Conservation (phyloP, 176 grass and related monocot species). For the Oryza glumipatula region DNA sequence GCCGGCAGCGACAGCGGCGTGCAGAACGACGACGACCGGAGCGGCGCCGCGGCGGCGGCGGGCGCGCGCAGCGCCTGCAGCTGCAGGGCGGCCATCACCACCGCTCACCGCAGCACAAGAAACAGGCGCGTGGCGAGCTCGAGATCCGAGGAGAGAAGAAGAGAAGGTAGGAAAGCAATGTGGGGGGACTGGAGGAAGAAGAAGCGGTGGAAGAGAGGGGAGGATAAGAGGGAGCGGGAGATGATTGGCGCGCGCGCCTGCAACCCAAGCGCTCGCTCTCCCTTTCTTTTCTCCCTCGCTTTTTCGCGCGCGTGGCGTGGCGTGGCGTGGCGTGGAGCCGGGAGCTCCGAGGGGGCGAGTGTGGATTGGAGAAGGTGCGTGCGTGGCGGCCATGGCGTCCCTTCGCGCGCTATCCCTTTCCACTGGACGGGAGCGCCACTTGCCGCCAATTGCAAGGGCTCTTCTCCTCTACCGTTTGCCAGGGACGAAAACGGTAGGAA, state of each 20-base stretch:
- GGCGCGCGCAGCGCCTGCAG: constrained; percentile 42
- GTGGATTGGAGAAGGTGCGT: constrained; percentile 9
- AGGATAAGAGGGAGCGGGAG: constrained; percentile 48
- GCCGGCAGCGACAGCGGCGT: constrained; percentile 42
- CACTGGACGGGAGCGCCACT: background rate
- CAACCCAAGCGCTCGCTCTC: background rate
- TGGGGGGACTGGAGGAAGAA: background rate
- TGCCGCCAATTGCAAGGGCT: constrained; percentile 1
- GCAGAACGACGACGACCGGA: constrained; percentile 49
- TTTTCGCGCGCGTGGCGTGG: background rate
- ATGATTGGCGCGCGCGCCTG: constrained; percentile 18
- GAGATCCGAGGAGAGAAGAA: background rate
- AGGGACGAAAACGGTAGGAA: no score
- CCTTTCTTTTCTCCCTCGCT: background rate
- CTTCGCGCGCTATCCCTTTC: constrained; percentile 69
- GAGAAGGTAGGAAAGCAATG: background rate
- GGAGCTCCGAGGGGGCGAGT: background rate
- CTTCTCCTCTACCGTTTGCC: no score
- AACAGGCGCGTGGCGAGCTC: background rate
- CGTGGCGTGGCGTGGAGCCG: background rate
- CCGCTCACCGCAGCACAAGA: constrained; percentile 4
- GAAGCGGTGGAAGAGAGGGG: background rate
- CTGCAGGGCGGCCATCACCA: constrained; percentile 55
- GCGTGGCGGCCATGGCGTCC: constrained; percentile 67
- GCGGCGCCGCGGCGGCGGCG: constrained; percentile 39